Percentiles rank a stretch among this genome's conserved stretches.
Evolutionary conservation across 805 yeast species (phyloP).

Genomic region (Hanseniaspora singularis): DNA sequence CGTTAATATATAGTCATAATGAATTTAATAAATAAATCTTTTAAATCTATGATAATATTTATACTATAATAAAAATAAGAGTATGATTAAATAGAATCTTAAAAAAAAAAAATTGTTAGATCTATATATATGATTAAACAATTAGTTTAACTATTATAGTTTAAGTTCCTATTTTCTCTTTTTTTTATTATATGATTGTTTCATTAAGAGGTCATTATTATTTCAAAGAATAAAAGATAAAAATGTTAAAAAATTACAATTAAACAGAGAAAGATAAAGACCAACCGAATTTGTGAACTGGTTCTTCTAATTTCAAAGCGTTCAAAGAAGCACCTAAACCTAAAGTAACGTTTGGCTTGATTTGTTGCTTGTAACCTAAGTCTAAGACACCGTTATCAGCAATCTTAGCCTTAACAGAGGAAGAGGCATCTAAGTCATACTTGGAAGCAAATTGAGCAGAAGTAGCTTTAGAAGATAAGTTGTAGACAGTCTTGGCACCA

Average conservation of each 20-base stretch:
- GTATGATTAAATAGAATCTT: too few species aligned
- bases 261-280: conserved; percentile 88
- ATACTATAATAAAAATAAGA: too few species aligned
- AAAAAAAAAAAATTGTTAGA: too few species aligned
- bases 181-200: too few species aligned
- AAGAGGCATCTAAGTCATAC: conserved; percentile 75
- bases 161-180: neutral
- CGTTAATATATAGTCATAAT: too few species aligned
- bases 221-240: too few species aligned
- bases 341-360: conserved; percentile 91
- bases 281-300: conserved; percentile 96
- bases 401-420: conserved; percentile 92
- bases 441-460: conserved; percentile 95
- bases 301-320: conserved; percentile 87
- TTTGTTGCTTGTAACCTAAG: conserved; percentile 82
- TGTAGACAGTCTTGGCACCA: conserved; percentile 96
- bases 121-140: too few species aligned
- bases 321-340: conserved; percentile 97
- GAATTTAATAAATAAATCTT: too few species aligned
- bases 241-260: conserved; percentile 16
- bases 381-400: conserved; percentile 94
- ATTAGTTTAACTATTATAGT: too few species aligned
- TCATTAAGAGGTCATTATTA: too few species aligned
- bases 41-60: too few species aligned
- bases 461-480: conserved; percentile 56